Base-by-base conservation (phyloP, 257 asterid species). In the Lycium ferocissimum region DNA sequence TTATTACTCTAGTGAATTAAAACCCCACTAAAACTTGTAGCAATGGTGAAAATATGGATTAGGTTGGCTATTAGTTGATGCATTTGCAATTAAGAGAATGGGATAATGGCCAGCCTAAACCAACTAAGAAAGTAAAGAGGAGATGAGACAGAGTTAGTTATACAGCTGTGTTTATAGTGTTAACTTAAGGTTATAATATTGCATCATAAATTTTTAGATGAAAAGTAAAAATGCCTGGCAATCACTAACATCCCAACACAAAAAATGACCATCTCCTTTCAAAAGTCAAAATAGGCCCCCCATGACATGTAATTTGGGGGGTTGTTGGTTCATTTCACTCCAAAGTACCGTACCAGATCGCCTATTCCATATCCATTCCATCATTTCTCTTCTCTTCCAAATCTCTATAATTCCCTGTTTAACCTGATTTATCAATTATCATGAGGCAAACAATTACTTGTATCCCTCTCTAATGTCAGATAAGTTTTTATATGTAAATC, bases 371-470 rank as follows among this genome's bases (percentile, higher is more conserved):
- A 69, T 73, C 82, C 82, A 73, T 83, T 67, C 61, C 58, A 83
- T 83, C 78, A 83, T 79, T 83, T 79, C 66, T 47, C 81, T 47
- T 14, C 82, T 84, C 81, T 86, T n/a, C 56, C 71, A 82, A 72
- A 85, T 71, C 59, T 78, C 80, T 63, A 53, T 33, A 33, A 65
- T 26, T 37, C 15, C 65, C 13, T 78, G 82, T 78, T 53, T 26
- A 26, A 33, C 82, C 65, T 78, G 45, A 40, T 40, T 4, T 40
- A 40, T 40, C 45, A 40, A 40, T 40, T 40, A 40, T 40, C 45
- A 40, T 3, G 6, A 40, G 2, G 45, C 45, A 40, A 40, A 40
- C 6, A 40, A 40, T 40, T 40, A 4, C 45, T 40, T 0, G 45
- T 40, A 40, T 3, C 6, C 45, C 45, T 4, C 45, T 40, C 4